Evolutionary conservation across 306 rosid genomes (phyloP).

Genomic region (Vigna trinervia): DNA sequence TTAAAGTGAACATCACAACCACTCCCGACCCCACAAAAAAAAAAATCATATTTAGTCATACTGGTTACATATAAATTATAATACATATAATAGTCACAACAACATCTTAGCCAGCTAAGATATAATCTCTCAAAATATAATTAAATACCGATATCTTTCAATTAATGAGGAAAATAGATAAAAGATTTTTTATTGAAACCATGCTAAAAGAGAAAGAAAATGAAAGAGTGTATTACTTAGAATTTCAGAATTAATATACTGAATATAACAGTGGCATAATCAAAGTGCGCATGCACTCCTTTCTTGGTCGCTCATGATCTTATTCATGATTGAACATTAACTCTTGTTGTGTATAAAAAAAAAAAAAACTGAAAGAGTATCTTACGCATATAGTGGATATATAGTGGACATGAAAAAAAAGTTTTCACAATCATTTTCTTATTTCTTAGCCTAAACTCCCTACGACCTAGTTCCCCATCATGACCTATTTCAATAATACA

Average conservation of each 20-base stretch:
- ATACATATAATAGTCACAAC: not conserved
- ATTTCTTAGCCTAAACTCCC: not conserved
- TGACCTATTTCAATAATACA: slow-evolving; percentile 1
- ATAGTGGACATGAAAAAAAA: not conserved
- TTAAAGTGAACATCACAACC: slow-evolving; percentile 37
- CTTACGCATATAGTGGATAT: not conserved
- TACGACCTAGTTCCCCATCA: slow-evolving; percentile 18
- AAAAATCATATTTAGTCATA: not conserved
- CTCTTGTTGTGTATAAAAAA: not conserved
- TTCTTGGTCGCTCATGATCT: slow-evolving; percentile 1
- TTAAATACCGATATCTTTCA: not conserved
- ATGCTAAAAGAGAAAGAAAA: not conserved
- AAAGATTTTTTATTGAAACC: not conserved
- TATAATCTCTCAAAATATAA: not conserved
- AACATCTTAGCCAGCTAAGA: not conserved
- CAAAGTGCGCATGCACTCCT: slow-evolving; percentile 17
- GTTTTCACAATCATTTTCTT: slow-evolving; percentile 26
- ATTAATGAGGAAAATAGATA: not conserved
- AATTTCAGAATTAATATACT: not conserved
- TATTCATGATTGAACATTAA: slow-evolving; percentile 21
- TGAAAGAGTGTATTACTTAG: not conserved
- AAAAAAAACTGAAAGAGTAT: not conserved
- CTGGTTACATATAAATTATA: too few relatives aligned
- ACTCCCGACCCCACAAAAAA: slow-evolving; percentile 15
- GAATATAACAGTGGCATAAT: not conserved